Conservation (phyloP, 306 rosid species). For the Leucaena leucocephala region DNA sequence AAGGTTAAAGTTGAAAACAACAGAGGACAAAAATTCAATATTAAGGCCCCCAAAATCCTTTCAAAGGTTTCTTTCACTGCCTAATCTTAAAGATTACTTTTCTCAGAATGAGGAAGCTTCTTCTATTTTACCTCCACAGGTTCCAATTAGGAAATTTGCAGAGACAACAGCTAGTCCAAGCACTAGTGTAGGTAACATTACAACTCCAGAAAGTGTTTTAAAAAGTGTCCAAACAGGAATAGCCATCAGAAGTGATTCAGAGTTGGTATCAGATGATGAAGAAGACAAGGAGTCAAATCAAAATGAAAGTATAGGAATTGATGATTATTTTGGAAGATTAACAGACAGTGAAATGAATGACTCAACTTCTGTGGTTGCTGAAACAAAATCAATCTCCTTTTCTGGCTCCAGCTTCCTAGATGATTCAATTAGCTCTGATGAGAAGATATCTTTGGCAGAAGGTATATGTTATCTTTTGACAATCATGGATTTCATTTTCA, state of each 20-base stretch:
- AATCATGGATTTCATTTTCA: not conserved
- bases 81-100: conserved; percentile 53
- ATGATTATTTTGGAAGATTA: conserved; percentile 39
- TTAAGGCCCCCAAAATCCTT: conserved; percentile 47
- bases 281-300: conserved; percentile 19
- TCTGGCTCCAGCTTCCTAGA: conserved; percentile 51
- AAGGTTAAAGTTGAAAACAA: conserved; percentile 40
- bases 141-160: conserved; percentile 22
- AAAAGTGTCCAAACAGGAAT: conserved; percentile 30
- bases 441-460: conserved; percentile 29
- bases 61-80: conserved; percentile 65
- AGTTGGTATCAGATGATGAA: conserved; percentile 32
- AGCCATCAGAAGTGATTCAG: conserved; percentile 31
- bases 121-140: conserved; percentile 35
- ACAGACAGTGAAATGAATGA: conserved; percentile 10
- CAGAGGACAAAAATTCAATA: conserved; percentile 35
- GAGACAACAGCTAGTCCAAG: conserved; percentile 29
- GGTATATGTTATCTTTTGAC: conserved; percentile 40
- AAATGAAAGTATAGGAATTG: conserved; percentile 27
- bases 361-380: conserved; percentile 21
- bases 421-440: conserved; percentile 45
- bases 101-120: conserved; percentile 48
- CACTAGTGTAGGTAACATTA: conserved; percentile 26
- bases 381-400: conserved; percentile 40
- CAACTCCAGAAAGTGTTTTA: conserved; percentile 35